Evolutionary conservation across 441 rosid species (phyloP).

Genomic region (Erodium texanum): DNA sequence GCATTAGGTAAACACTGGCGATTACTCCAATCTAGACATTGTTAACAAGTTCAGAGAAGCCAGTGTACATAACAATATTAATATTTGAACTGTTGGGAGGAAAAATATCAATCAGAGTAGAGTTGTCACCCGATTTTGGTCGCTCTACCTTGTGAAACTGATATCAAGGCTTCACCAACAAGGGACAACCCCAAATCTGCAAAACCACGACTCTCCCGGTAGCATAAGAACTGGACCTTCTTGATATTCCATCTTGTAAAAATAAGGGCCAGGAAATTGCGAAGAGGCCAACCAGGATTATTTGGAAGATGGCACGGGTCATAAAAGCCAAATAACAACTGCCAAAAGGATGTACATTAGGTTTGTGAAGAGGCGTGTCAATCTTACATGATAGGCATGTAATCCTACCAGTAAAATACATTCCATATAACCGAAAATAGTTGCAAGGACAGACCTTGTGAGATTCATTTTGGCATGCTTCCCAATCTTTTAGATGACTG

Average conservation of each 20-base stretch:
- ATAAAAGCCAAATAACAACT: slow-evolving; percentile 80
- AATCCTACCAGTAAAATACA: slow-evolving; percentile 10
- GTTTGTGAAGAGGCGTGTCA: slow-evolving; percentile 16
- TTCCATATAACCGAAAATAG: slow-evolving; percentile 3
- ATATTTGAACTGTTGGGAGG: slow-evolving; percentile 8
- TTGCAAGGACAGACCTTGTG: slow-evolving; percentile 51
- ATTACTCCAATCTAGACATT: slow-evolving; percentile 42
- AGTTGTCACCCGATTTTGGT: slow-evolving; percentile 33
- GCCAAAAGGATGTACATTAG: slow-evolving; percentile 21
- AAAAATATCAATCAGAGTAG: slow-evolving; percentile 18
- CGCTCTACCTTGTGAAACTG: slow-evolving; percentile 54
- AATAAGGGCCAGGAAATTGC: slow-evolving; percentile 75
- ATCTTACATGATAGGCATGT: slow-evolving; percentile 6
- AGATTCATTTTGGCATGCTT: slow-evolving; percentile 48
- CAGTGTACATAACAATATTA: background rate
- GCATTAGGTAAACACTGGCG: slow-evolving; percentile 40
- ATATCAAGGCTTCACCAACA: slow-evolving; percentile 60
- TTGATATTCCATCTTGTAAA: slow-evolving; percentile 64
- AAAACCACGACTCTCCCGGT: slow-evolving; percentile 82
- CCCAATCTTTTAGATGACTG: slow-evolving; percentile 63
- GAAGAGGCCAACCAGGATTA: slow-evolving; percentile 95
- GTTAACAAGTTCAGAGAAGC: slow-evolving; percentile 8
- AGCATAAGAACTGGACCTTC: slow-evolving; percentile 60
- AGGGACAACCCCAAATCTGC: slow-evolving; percentile 74
- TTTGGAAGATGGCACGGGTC: slow-evolving; percentile 87